Base-by-base conservation (phyloP, 768 basidiomycete species). In the Termitomyces sp. region DNA sequence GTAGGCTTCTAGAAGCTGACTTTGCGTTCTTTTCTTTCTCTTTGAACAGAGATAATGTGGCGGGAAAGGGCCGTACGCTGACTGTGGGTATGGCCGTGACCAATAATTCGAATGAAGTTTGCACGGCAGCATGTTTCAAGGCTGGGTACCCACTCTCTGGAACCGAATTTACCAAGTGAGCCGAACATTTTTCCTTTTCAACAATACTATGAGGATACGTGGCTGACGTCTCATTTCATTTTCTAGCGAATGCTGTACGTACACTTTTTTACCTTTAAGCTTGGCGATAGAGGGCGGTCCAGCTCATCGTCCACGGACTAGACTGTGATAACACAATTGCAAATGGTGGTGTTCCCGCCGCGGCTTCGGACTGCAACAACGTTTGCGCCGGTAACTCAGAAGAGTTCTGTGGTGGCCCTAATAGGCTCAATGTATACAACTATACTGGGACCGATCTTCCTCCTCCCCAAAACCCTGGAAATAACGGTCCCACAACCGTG, bases 351-450 rank as follows among this genome's bases (percentile, higher is more conserved):
- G 74, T 70, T 20, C 73, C 77, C 0, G 73, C 76, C 0, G 59
- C 78, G 0, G 68, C 74, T n/a, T 65, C 75, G 1, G 82, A 80
- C 45, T 93, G 90, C 63, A 76, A 74, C 60, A 89, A 88, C 86
- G 58, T 74, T 25, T 91, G 88, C 63, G 68, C 67, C 3, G 88
- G 87, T 12, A 84, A 86, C 54, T 69, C 67, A 38, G 73, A 82
- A 0, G 83, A 89, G 62, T 83, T 83, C 56, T 91, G 89, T 59
- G 89, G 89, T 20, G 89, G 89, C 32, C 85, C 88, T 0, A 76
- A 85, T 62, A 71, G 80, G 41, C 71, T 90, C 20, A 86, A 80
- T 50, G 67, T 84, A 3, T 90, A 87, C 67, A 86, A 88, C 65
- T 88, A 80, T 58, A 89, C 86, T 38, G 86, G 85, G 0, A 79